A percentile compares a stretch with the other conserved stretches of the same genome.
phyloP scores from a whole-genome alignment of 192 early-diverging fungal genomes.

The Gamsiella multidivaricata region DNA sequence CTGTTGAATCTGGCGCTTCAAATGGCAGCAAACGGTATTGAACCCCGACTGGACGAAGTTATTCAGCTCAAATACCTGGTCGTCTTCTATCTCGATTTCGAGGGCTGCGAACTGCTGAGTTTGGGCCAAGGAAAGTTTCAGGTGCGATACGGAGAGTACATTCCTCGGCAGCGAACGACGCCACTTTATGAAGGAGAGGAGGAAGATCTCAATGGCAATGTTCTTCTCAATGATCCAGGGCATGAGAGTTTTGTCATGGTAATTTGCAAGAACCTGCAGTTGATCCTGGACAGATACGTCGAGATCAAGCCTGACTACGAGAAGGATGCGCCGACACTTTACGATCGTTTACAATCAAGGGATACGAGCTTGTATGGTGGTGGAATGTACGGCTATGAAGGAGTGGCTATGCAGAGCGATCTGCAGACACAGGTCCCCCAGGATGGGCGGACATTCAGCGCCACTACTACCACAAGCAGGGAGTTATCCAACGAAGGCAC shows the following conservation, averaged over 20 bases:
- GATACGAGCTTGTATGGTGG: not conserved
- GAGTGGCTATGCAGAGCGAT: not conserved
- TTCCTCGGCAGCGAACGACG: conserved; percentile 37
- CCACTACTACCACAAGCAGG: conserved; percentile 8
- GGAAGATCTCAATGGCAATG: not conserved
- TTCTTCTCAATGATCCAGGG: conserved; percentile 32
- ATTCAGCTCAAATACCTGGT: conserved; percentile 61
- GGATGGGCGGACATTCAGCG: conserved; percentile 15
- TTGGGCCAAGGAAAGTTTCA: conserved; percentile 42
- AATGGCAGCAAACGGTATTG: conserved; percentile 65
- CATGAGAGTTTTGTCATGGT: conserved; percentile 48
- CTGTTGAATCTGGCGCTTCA: conserved; percentile 64
- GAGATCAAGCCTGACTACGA: conserved; percentile 50
- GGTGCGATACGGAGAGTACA: conserved; percentile 58
- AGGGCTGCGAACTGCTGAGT: conserved; percentile 53
- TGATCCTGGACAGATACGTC: conserved; percentile 41
- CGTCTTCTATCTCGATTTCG: conserved; percentile 63
- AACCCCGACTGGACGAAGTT: conserved; percentile 56
- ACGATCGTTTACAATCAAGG: conserved; percentile 14
- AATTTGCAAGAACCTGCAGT: conserved; percentile 41
- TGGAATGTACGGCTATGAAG: not conserved
- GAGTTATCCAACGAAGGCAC: conserved; percentile 11
- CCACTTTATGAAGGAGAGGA: conserved; percentile 3
- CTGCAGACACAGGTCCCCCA: not conserved
- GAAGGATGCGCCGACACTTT: conserved; percentile 30